A percentile compares a stretch with the other conserved stretches of the same genome.
Conservation (phyloP, 148 eudicot genomes). For the Silene latifolia region DNA sequence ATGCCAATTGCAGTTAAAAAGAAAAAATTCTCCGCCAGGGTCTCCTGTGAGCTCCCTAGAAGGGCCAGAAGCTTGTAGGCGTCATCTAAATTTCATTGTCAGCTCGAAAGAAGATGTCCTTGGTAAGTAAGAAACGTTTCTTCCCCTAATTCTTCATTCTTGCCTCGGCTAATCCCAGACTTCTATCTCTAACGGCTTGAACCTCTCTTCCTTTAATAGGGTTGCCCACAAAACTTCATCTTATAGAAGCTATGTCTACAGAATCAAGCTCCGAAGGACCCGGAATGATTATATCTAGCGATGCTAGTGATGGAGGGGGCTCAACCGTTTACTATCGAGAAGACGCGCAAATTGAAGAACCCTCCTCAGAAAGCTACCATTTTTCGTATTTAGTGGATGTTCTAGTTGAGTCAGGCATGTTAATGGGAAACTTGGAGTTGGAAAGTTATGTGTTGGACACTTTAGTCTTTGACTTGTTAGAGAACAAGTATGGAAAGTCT, state of each 20-base stretch:
- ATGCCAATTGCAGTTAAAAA: slow-evolving; percentile 19
- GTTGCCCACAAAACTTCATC: slow-evolving; percentile 41
- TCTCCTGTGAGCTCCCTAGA: slow-evolving; percentile 33
- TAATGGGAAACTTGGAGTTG: slow-evolving; percentile 27
- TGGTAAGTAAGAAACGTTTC: slow-evolving; percentile 32
- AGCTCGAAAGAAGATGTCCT: slow-evolving; percentile 37
- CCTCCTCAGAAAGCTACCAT: slow-evolving; percentile 43
- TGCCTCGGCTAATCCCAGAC: background rate
- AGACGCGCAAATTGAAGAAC: slow-evolving; percentile 25
- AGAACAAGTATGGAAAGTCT: slow-evolving; percentile 64
- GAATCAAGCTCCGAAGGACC: slow-evolving; percentile 55
- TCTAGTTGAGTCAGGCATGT: slow-evolving; percentile 48
- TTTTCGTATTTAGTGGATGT: slow-evolving; percentile 75
- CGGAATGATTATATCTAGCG: slow-evolving; percentile 52
- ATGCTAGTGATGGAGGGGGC: slow-evolving; percentile 41
- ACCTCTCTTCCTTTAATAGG: slow-evolving; percentile 27
- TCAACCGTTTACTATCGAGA: slow-evolving; percentile 32
- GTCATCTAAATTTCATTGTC: slow-evolving; percentile 43
- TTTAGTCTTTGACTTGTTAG: slow-evolving; percentile 52
- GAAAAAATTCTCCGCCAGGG: slow-evolving; percentile 24
- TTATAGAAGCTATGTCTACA: slow-evolving; percentile 34
- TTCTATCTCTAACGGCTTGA: slow-evolving; percentile 5
- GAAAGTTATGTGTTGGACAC: slow-evolving; percentile 41
- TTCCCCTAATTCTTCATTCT: background rate
- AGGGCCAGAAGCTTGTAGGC: slow-evolving; percentile 38